Evolutionary conservation across 108 stramenopile genomes (phyloP).

Genomic region (Conticribra weissflogii): DNA sequence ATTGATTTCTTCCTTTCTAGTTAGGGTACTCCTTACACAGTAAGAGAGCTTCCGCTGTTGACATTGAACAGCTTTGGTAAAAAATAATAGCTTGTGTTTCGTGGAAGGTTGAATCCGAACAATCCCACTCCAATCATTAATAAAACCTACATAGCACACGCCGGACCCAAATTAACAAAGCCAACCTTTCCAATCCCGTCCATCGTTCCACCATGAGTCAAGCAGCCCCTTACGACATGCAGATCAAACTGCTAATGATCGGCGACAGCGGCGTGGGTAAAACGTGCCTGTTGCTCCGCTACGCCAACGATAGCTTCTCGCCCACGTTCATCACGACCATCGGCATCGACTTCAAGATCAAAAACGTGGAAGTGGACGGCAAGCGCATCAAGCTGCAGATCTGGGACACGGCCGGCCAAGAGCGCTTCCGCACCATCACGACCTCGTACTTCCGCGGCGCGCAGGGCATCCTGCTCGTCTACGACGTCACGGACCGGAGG

Average conservation of each 20-base stretch:
- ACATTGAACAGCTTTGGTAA: too few species aligned
- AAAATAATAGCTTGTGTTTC: too few species aligned
- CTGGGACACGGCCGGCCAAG: slow-evolving; percentile 94
- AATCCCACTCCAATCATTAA: too few species aligned
- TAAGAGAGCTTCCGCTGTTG: too few species aligned
- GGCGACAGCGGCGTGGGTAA: slow-evolving; percentile 98
- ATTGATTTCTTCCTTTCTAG: too few species aligned
- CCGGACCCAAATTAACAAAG: too few species aligned
- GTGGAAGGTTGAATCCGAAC: too few species aligned
- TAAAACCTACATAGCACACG: too few species aligned
- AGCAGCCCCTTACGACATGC: slow-evolving; percentile 94
- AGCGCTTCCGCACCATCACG: slow-evolving; percentile 95
- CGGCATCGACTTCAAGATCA: slow-evolving; percentile 98
- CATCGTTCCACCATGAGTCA: slow-evolving; percentile 48
- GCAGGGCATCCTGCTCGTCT: slow-evolving; percentile 98
- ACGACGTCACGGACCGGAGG: slow-evolving; percentile 98
- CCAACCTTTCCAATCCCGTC: too few species aligned
- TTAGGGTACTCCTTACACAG: too few species aligned
- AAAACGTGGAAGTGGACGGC: slow-evolving; percentile 93
- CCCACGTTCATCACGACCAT: slow-evolving; percentile 99
- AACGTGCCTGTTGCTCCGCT: slow-evolving; percentile 98
- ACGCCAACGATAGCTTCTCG: slow-evolving; percentile 98
- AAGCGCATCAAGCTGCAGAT: slow-evolving; percentile 96
- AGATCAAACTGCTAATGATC: slow-evolving; percentile 99
- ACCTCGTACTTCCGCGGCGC: slow-evolving; percentile 96